Conservation (phyloP, 805 yeast genomes). For the Candida verbasci region DNA sequence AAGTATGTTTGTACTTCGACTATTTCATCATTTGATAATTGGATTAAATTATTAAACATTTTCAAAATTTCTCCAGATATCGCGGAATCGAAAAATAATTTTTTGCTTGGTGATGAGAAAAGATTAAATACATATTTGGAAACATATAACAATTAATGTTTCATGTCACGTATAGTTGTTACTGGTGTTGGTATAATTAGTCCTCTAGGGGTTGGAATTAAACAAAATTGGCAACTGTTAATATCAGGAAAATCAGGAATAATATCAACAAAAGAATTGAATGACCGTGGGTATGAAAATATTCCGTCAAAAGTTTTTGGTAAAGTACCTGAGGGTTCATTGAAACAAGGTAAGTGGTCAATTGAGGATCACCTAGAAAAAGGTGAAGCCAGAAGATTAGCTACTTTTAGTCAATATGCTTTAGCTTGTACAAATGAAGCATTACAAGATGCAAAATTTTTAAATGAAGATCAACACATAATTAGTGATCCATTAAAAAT, state of each 20-base stretch:
- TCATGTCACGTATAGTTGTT: conserved; percentile 65
- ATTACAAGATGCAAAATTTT: conserved; percentile 54
- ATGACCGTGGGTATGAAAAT: conserved; percentile 42
- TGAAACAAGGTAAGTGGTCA: conserved; percentile 48
- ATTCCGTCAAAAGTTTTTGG: conserved; percentile 78
- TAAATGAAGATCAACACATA: conserved; percentile 15
- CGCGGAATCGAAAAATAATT: conserved; percentile 27
- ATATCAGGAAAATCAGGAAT: conserved; percentile 55
- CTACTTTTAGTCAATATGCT: conserved; percentile 75
- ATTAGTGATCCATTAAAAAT: conserved; percentile 26
- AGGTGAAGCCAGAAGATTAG: conserved; percentile 55
- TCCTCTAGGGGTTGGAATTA: conserved; percentile 76
- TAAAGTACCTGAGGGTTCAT: conserved; percentile 52
- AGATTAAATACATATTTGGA: conserved; percentile 24
- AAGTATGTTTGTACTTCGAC: neutral
- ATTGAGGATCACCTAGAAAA: conserved; percentile 45
- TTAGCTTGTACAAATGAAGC: conserved; percentile 77
- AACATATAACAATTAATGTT: conserved; percentile 4
- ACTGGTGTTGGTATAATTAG: conserved; percentile 88
- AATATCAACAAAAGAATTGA: conserved; percentile 44
- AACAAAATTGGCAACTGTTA: conserved; percentile 49
- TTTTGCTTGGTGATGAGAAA: conserved; percentile 38
- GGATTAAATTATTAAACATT: conserved; percentile 25
- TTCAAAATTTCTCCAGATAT: conserved; percentile 15
- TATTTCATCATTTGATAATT: conserved; percentile 18